A percentile compares a stretch with the other conserved stretches of the same genome.
phyloP scores from a whole-genome alignment of 164 flowering plant genomes.

The Sedum album region DNA sequence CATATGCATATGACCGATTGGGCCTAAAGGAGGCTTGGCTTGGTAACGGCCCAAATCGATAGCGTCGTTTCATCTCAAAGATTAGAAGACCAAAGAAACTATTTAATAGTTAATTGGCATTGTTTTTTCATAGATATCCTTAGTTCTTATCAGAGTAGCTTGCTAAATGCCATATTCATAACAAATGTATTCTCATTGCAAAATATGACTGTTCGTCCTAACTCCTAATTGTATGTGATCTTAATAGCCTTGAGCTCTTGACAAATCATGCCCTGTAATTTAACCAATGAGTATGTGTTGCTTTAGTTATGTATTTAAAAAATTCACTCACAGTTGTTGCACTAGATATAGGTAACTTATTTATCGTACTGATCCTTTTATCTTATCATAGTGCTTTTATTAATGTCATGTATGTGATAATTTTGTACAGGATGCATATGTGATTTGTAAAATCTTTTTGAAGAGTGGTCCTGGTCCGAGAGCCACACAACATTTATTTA shows the following conservation, averaged over 20 bases:
- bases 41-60: too few relatives aligned
- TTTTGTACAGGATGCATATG: constrained; percentile 55
- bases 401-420: not conserved
- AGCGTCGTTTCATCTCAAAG: too few relatives aligned
- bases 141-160: not conserved
- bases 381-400: not conserved
- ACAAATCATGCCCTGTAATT: not conserved
- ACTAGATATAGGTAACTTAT: not conserved
- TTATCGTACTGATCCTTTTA: not conserved
- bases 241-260: not conserved
- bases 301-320: not conserved
- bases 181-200: not conserved
- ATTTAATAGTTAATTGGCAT: not conserved
- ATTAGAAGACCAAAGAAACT: not conserved
- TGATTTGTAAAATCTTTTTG: constrained; percentile 52
- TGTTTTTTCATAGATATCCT: not conserved
- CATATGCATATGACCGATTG: too few relatives aligned
- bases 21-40: too few relatives aligned
- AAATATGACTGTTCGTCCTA: not conserved
- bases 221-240: not conserved
- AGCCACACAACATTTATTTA: constrained; percentile 77
- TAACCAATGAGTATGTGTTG: not conserved
- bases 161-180: not conserved
- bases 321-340: not conserved
- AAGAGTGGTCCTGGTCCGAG: constrained; percentile 81